Base-by-base conservation (phyloP, 31 red algal genomes). In the Endocladia muricata region DNA sequence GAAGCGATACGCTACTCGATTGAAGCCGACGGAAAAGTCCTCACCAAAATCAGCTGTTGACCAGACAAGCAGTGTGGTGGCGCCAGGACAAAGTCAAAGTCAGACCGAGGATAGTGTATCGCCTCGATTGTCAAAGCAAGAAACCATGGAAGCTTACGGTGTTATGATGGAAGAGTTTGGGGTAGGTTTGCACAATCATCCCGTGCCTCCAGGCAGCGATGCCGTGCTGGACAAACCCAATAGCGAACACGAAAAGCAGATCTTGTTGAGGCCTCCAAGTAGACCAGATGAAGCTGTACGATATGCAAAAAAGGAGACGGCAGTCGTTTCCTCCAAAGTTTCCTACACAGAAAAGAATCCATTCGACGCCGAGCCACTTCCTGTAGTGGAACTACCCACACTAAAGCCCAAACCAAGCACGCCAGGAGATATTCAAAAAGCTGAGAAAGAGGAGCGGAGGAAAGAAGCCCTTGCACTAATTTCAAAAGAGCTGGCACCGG, bases 131-230 rank as follows among this genome's bases (percentile, higher is more conserved):
- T 38, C 74, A 23, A 41, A 62, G 0, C 23, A 64, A 25, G 38
- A 61, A 26, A 48, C n/a, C 7, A 59, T 37, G 17, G 28, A 78
- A n/a, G 70, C 81, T 2, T 76, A 85, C 55, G 81, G 40, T 11
- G 26, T 85, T 15, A 85, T 85, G 81, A 85, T 37, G 28, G 81
- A 85, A 55, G 43, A 85, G 35, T 85, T 85, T 48, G 81, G 81
- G 4, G 2, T 33, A 55, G 81, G 70, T 2, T 51, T 85, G 7
- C 70, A 74, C 43, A 52, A 17, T 13, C 13, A 52, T 52, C 47
- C 47, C 19, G 15, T 0, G 47, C 19, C 47, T 52, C 47, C 19
- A 13, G 19, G 15, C 47, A 52, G 47, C 15, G 47, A 52, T 19
- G 47, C 19, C 0, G 47, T 17, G 19, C 19, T 19, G 47, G 19